Evolutionary conservation across 768 basidiomycete genomes (phyloP).

Genomic region (Boletus patriciae): DNA sequence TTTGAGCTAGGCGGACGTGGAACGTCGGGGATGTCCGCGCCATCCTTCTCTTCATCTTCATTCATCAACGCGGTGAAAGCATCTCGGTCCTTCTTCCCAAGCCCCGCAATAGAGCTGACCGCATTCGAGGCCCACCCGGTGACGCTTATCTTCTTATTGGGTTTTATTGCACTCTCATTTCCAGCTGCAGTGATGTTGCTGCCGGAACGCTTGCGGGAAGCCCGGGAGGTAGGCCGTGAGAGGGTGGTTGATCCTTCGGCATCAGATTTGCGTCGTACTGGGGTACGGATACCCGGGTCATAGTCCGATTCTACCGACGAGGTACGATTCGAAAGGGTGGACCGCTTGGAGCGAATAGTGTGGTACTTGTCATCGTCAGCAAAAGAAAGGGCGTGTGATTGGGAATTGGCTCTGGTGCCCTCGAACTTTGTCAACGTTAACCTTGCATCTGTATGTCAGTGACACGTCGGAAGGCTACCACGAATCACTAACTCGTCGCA

Average conservation of each 20-base stretch:
- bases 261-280: conserved; percentile 43
- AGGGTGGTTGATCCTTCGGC: conserved; percentile 43
- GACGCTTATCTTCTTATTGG: conserved; percentile 40
- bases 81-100: conserved; percentile 58
- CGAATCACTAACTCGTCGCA: conserved; percentile 51
- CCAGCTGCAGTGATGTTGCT: conserved; percentile 47
- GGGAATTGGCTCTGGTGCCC: conserved; percentile 17
- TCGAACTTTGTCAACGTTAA: conserved; percentile 32
- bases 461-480: neutral
- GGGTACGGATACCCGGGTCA: conserved; percentile 22
- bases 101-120: conserved; percentile 58
- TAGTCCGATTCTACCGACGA: conserved; percentile 40
- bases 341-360: conserved; percentile 37
- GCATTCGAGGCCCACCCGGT: conserved; percentile 64
- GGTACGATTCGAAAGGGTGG: conserved; percentile 22
- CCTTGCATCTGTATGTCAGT: conserved; percentile 22
- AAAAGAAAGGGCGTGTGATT: conserved; percentile 16
- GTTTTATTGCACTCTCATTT: conserved; percentile 36
- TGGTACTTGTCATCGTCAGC: conserved; percentile 30
- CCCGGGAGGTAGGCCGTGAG: conserved; percentile 57
- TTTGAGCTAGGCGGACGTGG: conserved; percentile 39
- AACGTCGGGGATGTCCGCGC: conserved; percentile 24
- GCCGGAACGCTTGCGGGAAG: conserved; percentile 65
- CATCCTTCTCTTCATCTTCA: conserved; percentile 37
- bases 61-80: conserved; percentile 59